phyloP scores from a whole-genome alignment of 78 protist genomes.

The Dictyostelium brefeldianum region DNA sequence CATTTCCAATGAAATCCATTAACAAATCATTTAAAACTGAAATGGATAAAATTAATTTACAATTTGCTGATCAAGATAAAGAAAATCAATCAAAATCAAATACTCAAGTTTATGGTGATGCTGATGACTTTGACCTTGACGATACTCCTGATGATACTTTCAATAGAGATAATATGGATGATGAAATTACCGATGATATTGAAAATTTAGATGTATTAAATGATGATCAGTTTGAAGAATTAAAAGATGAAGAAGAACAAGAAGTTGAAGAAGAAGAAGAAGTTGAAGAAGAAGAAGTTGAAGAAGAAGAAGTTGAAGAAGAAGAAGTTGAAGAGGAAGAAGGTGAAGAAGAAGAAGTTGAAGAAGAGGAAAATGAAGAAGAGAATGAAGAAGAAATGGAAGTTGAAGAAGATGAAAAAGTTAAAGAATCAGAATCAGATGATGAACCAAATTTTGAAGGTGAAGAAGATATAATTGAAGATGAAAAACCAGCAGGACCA shows the following conservation, averaged over 20 bases:
- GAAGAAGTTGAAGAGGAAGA: constrained; percentile 54
- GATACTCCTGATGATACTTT: constrained; percentile 35
- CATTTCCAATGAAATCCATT: constrained; percentile 35
- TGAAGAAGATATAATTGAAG: constrained; percentile 37
- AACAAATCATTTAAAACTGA: constrained; percentile 35
- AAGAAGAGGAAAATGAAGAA: constrained; percentile 18
- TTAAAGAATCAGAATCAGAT: constrained; percentile 50
- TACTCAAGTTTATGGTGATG: constrained; percentile 55
- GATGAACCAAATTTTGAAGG: constrained; percentile 60
- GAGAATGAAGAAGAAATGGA: constrained; percentile 1
- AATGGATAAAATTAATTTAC: constrained; percentile 31
- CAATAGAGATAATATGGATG: constrained; percentile 33
- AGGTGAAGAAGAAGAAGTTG: constrained; percentile 50
- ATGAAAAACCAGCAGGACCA: constrained; percentile 56
- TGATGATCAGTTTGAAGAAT: constrained; percentile 19
- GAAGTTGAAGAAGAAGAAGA: constrained; percentile 45
- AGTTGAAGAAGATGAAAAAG: neutral
- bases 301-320: neutral
- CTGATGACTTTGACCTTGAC: constrained; percentile 42
- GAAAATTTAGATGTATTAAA: constrained; percentile 2
- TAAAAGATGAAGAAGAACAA: constrained; percentile 39
- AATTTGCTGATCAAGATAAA: constrained; percentile 11
- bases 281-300: neutral
- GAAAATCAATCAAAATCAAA: constrained; percentile 1
- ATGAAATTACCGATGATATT: neutral